Conservation (phyloP, 306 rosid species). For the Cucurbita moschata region DNA sequence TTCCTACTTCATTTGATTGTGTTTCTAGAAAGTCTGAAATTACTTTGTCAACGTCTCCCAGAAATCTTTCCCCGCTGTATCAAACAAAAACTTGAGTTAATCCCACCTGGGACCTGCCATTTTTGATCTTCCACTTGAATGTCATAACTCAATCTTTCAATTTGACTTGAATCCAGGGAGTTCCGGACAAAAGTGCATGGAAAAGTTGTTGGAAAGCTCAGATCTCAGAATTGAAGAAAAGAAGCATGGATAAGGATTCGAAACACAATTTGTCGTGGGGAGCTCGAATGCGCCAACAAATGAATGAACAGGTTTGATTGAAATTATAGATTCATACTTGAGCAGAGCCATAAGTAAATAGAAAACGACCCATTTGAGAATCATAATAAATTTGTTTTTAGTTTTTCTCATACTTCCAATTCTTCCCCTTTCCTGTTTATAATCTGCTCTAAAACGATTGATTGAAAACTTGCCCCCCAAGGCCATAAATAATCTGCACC, state of each 20-base stretch:
- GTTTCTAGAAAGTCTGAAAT: not conserved
- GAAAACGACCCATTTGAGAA: not conserved
- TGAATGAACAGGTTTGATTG: conserved; percentile 15
- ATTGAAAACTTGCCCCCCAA: too few relatives aligned
- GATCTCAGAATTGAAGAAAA: conserved; percentile 43
- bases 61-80: not conserved
- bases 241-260: conserved; percentile 36
- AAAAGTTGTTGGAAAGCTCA: conserved; percentile 47
- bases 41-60: not conserved
- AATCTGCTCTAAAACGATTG: too few relatives aligned
- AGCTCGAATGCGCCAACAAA: conserved; percentile 62
- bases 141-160: not conserved
- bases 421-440: too few relatives aligned
- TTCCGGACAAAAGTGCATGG: conserved; percentile 39
- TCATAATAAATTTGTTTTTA: not conserved
- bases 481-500: too few relatives aligned
- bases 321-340: conserved; percentile 6
- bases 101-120: not conserved
- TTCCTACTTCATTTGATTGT: not conserved
- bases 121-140: not conserved
- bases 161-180: conserved; percentile 26
- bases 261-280: conserved; percentile 55
- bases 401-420: too few relatives aligned
- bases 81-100: not conserved
- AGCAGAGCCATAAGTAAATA: not conserved